Base-by-base conservation (phyloP, 208 protist genomes). In the Baffinella frigidus region DNA sequence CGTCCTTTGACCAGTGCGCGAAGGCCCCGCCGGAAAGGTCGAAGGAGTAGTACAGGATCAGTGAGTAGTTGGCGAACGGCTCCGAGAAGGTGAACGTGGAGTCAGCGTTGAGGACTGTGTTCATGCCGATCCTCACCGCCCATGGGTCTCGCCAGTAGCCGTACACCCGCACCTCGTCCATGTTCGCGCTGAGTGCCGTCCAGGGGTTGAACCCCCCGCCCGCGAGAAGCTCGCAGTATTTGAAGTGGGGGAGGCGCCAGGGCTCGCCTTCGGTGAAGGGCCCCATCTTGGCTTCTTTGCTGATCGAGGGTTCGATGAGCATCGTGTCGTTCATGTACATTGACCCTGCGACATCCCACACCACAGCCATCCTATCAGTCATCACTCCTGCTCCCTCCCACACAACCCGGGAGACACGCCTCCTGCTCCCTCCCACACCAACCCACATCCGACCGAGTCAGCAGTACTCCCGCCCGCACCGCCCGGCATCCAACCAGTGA, bases 1-100 rank as follows among this genome's bases (percentile, higher is more conserved):
- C 38, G 30, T 87, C 77, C 14, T 43, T 71, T 41, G 77, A 50
- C 17, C 17, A 36, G 20, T 4, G 33, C 35, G 17, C n/a, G 77
- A 68, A 87, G 61, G 45, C 77, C 14, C 1, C 38, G 2, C 77
- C 77, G 9, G 45, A 62, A 17, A 87, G 30, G 77, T 87, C 77
- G 24, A 87, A 87, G 9, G 48, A 61, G 50, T 87, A 87, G 36
- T 87, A 87, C 33, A 87, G 43, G 35, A 87, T 33, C 77, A 87
- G 44, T 39, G 39, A 61, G 14, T 61, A 41, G 50, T 87, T 87
- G 11, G 20, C 44, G 45, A 61, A 30, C 17, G 38, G 43, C 14
- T 33, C 14, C 17, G 20, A 39, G 77, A 87, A 87, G n/a, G 77
- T 87, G 44, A 61, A 87, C 0, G 24, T 24, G 35, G 14, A 27